Conservation (phyloP, 441 rosid genomes). For the Breynia disticha region DNA sequence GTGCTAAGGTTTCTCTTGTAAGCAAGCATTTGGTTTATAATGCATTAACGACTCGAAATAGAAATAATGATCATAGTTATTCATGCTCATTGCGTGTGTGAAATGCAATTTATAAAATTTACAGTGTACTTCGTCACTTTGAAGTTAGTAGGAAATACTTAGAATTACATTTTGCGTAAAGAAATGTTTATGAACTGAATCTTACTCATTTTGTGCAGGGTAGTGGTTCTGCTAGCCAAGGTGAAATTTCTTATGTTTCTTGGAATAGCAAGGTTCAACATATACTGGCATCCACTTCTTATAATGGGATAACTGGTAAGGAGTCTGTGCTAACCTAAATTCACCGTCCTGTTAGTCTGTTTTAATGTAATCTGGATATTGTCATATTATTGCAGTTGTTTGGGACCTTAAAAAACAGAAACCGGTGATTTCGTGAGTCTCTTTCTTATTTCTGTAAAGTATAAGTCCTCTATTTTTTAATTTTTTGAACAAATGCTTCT, state of each 20-base stretch:
- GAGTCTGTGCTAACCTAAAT: constrained; percentile 4
- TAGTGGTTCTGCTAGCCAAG: constrained; percentile 86
- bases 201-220: constrained; percentile 46
- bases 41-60: not conserved
- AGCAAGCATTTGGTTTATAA: too few species aligned
- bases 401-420: constrained; percentile 99
- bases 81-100: too few species aligned
- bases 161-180: not conserved
- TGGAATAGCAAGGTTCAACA: constrained; percentile 97
- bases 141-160: not conserved
- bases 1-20: not conserved
- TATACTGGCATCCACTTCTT: constrained; percentile 90
- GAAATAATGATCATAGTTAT: too few species aligned
- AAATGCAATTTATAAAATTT: too few species aligned
- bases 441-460: not conserved
- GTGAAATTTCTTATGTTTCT: constrained; percentile 91
- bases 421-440: constrained; percentile 75
- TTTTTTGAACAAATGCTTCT: not conserved
- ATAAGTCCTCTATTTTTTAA: too few species aligned
- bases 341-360: constrained; percentile 7
- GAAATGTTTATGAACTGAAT: not conserved
- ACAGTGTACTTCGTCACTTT: not conserved
- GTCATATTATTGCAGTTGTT: constrained; percentile 49
- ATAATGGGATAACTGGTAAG: constrained; percentile 94
- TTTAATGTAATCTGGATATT: constrained; percentile 9